Evolutionary conservation across 345 rosid genomes (phyloP).

Genomic region (Microthlaspi erraticum): DNA sequence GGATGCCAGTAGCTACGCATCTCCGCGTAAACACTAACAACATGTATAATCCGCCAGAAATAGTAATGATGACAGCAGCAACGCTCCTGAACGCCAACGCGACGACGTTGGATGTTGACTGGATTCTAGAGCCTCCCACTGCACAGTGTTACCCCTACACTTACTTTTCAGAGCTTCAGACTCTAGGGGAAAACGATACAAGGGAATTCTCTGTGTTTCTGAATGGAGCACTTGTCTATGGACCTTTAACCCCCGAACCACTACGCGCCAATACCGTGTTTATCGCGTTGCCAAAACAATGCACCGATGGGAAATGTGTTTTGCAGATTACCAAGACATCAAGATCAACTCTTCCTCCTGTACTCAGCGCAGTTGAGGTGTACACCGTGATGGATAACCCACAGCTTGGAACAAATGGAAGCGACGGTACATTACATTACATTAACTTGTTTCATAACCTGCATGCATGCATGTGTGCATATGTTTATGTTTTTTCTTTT

Average conservation of each 20-base stretch:
- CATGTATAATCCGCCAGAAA: background rate
- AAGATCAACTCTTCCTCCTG: conserved; percentile 54
- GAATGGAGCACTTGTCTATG: conserved; percentile 24
- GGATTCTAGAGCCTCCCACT: background rate
- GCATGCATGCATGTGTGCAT: too few species aligned
- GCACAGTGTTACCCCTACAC: conserved; percentile 15
- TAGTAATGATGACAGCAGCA: conserved; percentile 6
- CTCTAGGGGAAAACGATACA: conserved; percentile 44
- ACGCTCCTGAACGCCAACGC: background rate
- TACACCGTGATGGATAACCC: conserved; percentile 31
- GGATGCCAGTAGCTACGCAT: background rate
- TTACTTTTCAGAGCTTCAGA: conserved; percentile 52
- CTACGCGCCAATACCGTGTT: background rate
- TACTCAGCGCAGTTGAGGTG: conserved; percentile 43
- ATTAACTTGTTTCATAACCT: too few species aligned
- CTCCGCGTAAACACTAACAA: background rate
- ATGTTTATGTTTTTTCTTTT: too few species aligned
- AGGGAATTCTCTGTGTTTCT: conserved; percentile 46
- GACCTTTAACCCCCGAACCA: background rate
- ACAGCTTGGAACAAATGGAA: conserved; percentile 36
- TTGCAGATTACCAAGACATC: conserved; percentile 31
- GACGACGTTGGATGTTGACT: background rate
- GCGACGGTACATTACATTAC: conserved; percentile 40
- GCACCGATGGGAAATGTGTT: conserved; percentile 26
- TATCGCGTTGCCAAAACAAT: conserved; percentile 17